These are phyloP conservation scores for Ceratobasidium sp. DNA, from an alignment of 1,284 basidiomycete genomes.

Conservation along the genomic window DNA sequence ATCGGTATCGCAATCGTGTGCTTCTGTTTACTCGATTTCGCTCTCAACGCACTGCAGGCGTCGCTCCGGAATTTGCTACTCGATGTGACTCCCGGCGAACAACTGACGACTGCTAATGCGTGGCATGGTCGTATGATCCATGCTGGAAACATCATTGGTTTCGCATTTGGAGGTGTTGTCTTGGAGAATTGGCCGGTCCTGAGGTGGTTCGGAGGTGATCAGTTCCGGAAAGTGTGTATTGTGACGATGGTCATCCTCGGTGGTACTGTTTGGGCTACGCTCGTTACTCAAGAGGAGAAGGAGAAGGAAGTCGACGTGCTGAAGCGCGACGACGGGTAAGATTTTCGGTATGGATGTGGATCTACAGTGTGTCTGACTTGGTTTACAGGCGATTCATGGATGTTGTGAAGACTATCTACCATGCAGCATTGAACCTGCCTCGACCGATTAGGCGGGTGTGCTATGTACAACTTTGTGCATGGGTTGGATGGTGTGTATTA, in stretches of 20 bases:
- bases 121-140: constrained; percentile 98
- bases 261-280: constrained; percentile 88
- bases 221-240: constrained; percentile 96
- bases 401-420: constrained; percentile 80
- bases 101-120: constrained; percentile 94
- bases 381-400: constrained; percentile 62
- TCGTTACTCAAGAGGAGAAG: constrained; percentile 80
- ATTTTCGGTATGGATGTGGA: too few species aligned
- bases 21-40: constrained; percentile 95
- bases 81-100: constrained; percentile 87
- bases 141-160: constrained; percentile 94
- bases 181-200: constrained; percentile 70
- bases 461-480: constrained; percentile 90
- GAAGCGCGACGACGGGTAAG: constrained; percentile 43
- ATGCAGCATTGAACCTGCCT: constrained; percentile 80
- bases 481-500: constrained; percentile 85
- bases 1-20: constrained; percentile 90
- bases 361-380: too few species aligned
- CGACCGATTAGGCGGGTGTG: constrained; percentile 88
- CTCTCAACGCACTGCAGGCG: constrained; percentile 92
- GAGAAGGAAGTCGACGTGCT: constrained; percentile 62
- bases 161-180: constrained; percentile 75
- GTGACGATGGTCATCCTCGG: constrained; percentile 85
- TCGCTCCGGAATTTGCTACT: constrained; percentile 91
- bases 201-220: constrained; percentile 86